Evolutionary conservation across 495 filamentous ascomycete genomes (phyloP).

Genomic region (Neurospora tetraspora): DNA sequence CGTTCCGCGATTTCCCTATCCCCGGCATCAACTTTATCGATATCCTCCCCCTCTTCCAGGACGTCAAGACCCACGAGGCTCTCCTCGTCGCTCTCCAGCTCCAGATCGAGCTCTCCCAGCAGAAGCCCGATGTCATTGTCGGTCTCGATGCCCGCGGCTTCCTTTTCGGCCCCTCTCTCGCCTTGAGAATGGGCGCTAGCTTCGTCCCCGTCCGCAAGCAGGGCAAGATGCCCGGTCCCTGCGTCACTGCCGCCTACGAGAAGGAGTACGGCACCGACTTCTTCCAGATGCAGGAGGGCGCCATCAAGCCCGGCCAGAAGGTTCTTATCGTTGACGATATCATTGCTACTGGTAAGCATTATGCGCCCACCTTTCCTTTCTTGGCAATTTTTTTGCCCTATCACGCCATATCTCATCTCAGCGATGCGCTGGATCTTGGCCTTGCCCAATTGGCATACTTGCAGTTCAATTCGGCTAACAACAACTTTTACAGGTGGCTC

Average conservation of each 20-base stretch:
- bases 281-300: slow-evolving; percentile 89
- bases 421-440: background rate
- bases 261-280: slow-evolving; percentile 97
- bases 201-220: slow-evolving; percentile 94
- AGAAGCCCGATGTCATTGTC: slow-evolving; percentile 78
- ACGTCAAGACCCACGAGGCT: slow-evolving; percentile 59
- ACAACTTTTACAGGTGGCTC: slow-evolving; percentile 59
- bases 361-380: background rate
- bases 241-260: slow-evolving; percentile 68
- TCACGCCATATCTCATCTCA: background rate
- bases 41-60: slow-evolving; percentile 91
- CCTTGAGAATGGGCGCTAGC: slow-evolving; percentile 70
- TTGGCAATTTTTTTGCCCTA: background rate
- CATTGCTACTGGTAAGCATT: slow-evolving; percentile 82
- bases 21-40: slow-evolving; percentile 96
- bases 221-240: slow-evolving; percentile 90
- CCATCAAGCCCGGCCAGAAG: slow-evolving; percentile 76
- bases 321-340: slow-evolving; percentile 95
- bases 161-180: slow-evolving; percentile 86
- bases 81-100: slow-evolving; percentile 83
- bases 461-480: slow-evolving; percentile 5
- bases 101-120: slow-evolving; percentile 40
- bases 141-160: slow-evolving; percentile 93
- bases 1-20: slow-evolving; percentile 89
- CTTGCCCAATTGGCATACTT: background rate